Conservation (phyloP, 305 asterid genomes). For the Fraxinus platypoda region DNA sequence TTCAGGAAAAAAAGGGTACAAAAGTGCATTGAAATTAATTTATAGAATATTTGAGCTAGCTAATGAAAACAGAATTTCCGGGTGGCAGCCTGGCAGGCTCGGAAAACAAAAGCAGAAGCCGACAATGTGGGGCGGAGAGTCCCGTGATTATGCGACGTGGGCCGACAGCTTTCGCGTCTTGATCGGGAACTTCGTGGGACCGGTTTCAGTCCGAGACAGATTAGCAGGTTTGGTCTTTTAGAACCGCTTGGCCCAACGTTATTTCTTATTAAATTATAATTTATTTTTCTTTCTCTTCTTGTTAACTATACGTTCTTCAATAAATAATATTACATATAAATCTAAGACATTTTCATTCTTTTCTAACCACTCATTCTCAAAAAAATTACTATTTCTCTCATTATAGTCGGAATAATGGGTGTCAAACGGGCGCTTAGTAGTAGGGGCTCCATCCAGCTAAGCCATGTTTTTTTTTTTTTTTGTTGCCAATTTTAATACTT, state of each 20-base stretch:
- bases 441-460: neutral
- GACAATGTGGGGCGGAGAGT: constrained; percentile 33
- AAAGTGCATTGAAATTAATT: neutral
- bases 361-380: no score
- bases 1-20: no score
- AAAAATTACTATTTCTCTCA: no score
- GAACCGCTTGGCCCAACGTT: no score
- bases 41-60: neutral
- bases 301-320: no score
- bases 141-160: constrained; percentile 18
- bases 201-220: constrained; percentile 14
- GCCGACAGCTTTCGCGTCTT: constrained; percentile 24
- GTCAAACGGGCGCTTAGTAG: neutral
- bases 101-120: constrained; percentile 24
- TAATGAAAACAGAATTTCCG: neutral
- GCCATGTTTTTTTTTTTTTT: neutral
- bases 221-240: neutral
- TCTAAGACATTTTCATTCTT: no score
- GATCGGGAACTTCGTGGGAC: constrained; percentile 19
- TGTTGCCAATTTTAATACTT: no score
- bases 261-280: no score
- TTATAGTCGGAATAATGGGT: no score
- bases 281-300: no score
- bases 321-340: no score
- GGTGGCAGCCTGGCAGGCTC: neutral